A percentile compares a stretch with the other conserved stretches of the same genome.
Conservation (phyloP, 2,329 filamentous ascomycete species). For the Exophiala oligosperma region DNA sequence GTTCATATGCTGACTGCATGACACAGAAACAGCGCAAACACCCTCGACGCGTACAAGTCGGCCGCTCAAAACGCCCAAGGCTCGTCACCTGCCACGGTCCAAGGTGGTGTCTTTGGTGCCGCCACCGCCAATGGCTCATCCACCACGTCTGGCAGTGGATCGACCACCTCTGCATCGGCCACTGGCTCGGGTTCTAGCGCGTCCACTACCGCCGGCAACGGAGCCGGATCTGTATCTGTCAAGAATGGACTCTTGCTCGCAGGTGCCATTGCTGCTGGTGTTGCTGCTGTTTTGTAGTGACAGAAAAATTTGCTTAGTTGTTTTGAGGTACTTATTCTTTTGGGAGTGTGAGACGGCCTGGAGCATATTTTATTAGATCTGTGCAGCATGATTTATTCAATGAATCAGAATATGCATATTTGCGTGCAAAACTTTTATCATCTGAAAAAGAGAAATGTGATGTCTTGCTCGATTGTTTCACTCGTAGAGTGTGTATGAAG, state of each 20-base stretch:
- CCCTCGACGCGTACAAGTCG: conserved; percentile 24
- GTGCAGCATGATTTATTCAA: no score
- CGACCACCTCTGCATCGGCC: background rate
- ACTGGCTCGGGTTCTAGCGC: background rate
- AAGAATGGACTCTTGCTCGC: conserved; percentile 16
- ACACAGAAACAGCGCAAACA: conserved; percentile 12
- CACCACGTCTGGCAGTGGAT: background rate
- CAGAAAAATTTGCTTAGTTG: background rate
- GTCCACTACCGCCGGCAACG: conserved; percentile 10
- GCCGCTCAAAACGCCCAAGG: conserved; percentile 19
- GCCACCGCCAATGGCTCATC: conserved; percentile 7
- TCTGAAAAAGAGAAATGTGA: no score
- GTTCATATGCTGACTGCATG: no score
- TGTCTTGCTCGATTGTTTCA: no score
- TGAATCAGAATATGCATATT: background rate
- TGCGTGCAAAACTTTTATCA: background rate
- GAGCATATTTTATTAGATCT: no score
- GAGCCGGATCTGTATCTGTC: conserved; percentile 8
- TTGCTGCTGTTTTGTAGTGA: conserved; percentile 18
- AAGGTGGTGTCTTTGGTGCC: conserved; percentile 24
- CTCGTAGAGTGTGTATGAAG: no score
- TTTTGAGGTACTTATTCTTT: no score
- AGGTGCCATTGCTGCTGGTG: conserved; percentile 19
- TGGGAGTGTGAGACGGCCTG: no score
- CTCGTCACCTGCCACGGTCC: conserved; percentile 15